Base-by-base conservation (phyloP, 805 yeast species). In the Sugiyamaella floridensis region DNA sequence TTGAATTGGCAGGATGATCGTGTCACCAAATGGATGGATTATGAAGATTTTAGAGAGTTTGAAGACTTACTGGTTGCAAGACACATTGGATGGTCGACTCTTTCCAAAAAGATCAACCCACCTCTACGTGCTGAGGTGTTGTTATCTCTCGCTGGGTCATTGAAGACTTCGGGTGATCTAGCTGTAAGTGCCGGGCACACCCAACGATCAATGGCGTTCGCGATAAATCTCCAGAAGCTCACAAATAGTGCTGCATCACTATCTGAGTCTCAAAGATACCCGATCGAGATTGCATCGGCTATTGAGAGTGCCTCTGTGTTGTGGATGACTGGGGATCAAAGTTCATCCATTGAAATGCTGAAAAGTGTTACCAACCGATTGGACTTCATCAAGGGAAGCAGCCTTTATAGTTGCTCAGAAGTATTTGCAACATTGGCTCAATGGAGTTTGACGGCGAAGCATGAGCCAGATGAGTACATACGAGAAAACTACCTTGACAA, bases 381-480 rank as follows among this genome's bases (percentile, higher is more conserved):
- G 43, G 47, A 55, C 26, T 18, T 46, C 15, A 48, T 18, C 9
- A 51, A 45, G 43, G 55, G 41, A 20, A 37, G 42, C 4, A 37
- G 19, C 2, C 41, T 54, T 16, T 50, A 41, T 28, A 41, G 46
- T 10, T 43, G 40, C 1, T 46, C 59, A 6, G 57, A 54, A 10
- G 53, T 57, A 6, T 53, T 59, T 22, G 48, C 64, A 14, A 44
- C 40, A 5, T 48, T 69, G 58, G 73, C 83, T 0, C 74, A 78
- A 46, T 89, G 97, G 97, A 68, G 81, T 37, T 76, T 87, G 0
- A 78, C 76, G 46, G 85, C 95, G 0, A 76, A 85, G 40, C 83
- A 82, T 55, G 95, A 84, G 53, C 72, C 82, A 10, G 79, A 89
- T 0, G 72, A 77, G 0, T 69, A 69, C 2, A 80, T 90, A 1